These are phyloP conservation scores for Pythium plurisporium DNA, from an alignment of 352 stramenopile species.

Conservation along the genomic window DNA sequence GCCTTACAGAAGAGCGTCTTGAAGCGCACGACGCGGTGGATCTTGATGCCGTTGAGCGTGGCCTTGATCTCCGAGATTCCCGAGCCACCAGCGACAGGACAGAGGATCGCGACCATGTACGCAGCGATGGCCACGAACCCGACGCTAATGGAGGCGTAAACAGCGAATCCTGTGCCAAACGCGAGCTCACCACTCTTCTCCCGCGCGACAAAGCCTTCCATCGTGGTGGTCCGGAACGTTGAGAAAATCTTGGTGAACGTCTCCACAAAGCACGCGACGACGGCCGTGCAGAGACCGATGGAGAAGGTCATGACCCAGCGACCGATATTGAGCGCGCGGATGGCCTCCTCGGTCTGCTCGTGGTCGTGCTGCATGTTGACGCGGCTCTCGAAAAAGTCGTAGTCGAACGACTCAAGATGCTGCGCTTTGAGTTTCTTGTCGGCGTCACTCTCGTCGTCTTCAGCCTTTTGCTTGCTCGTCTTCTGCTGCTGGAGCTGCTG, in stretches of 20 bases:
- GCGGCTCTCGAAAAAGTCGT: slow-evolving; percentile 84
- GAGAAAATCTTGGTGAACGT: slow-evolving; percentile 85
- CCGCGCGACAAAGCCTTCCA: slow-evolving; percentile 73
- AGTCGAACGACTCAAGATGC: slow-evolving; percentile 84
- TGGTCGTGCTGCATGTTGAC: slow-evolving; percentile 87
- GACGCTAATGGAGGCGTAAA: slow-evolving; percentile 91
- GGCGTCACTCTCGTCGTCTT: slow-evolving; percentile 44
- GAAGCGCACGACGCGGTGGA: slow-evolving; percentile 93
- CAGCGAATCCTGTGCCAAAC: slow-evolving; percentile 79
- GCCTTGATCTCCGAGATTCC: slow-evolving; percentile 98
- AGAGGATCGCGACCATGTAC: slow-evolving; percentile 91
- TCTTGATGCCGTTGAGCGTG: slow-evolving; percentile 97
- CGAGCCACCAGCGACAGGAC: slow-evolving; percentile 93
- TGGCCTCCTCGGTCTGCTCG: slow-evolving; percentile 67
- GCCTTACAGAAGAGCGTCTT: slow-evolving; percentile 97
- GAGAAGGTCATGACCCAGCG: slow-evolving; percentile 96
- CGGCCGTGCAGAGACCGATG: slow-evolving; percentile 90
- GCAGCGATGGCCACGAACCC: slow-evolving; percentile 90
- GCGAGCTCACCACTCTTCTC: slow-evolving; percentile 40
- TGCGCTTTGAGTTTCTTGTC: slow-evolving; percentile 80
- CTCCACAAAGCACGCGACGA: slow-evolving; percentile 93
- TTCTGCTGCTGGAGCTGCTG: slow-evolving; percentile 19
- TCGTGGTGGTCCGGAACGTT: slow-evolving; percentile 86
- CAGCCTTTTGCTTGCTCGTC: slow-evolving; percentile 21
- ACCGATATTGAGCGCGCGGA: slow-evolving; percentile 76